Conservation (phyloP, 768 basidiomycete species). For the Pleurotus pulmonarius region DNA sequence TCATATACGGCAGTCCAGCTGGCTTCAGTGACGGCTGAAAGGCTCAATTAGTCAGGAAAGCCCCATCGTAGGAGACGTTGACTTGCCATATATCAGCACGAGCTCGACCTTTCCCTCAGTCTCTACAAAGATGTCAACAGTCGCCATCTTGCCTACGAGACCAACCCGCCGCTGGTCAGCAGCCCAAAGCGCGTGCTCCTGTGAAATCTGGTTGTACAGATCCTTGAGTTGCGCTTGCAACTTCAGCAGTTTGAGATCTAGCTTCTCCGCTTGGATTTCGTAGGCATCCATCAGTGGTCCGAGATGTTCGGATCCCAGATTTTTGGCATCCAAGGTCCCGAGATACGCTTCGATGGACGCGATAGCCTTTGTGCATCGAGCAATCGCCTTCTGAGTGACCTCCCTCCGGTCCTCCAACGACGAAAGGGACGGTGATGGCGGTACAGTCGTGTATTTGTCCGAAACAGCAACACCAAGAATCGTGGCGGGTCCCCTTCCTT, state of each 20-base stretch:
- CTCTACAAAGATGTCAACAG: constrained; percentile 23
- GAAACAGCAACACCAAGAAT: constrained; percentile 33
- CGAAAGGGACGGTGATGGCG: constrained; percentile 19
- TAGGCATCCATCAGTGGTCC: constrained; percentile 16
- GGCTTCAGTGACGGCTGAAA: constrained; percentile 12
- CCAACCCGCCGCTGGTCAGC: constrained; percentile 10
- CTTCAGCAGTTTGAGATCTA: constrained; percentile 21
- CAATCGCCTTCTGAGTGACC: constrained; percentile 15
- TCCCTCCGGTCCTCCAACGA: constrained; percentile 15
- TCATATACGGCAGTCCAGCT: constrained; percentile 37
- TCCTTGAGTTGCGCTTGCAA: constrained; percentile 15
- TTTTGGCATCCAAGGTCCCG: constrained; percentile 20
- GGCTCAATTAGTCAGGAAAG: not conserved
- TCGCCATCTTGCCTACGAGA: constrained; percentile 13
- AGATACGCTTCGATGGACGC: constrained; percentile 23
- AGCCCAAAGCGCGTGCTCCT: constrained; percentile 13
- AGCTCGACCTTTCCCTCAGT: constrained; percentile 24
- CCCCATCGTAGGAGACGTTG: not conserved
- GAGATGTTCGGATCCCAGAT: constrained; percentile 17
- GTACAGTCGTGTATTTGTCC: constrained; percentile 6
- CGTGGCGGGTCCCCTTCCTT: constrained; percentile 27
- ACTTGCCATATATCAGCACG: constrained; percentile 27
- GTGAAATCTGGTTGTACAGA: constrained; percentile 15
- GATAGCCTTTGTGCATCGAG: constrained; percentile 19
- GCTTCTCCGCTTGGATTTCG: constrained; percentile 19